Conservation (phyloP, 306 rosid species). For the Lathyrus tuberosus region DNA sequence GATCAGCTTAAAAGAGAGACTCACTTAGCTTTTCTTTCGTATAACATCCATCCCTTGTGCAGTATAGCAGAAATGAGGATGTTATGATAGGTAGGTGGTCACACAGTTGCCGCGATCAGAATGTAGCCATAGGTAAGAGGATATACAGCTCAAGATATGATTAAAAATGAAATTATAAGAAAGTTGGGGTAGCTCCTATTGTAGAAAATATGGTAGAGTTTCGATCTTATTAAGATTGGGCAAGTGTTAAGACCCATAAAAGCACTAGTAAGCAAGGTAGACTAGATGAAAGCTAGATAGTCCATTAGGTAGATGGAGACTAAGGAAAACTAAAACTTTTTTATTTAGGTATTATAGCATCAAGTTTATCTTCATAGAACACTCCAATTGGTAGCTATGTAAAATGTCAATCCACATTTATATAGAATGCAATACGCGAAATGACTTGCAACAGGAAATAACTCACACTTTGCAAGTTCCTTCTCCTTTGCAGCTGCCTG, state of each 20-base stretch:
- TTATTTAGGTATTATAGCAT: neutral
- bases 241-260: neutral
- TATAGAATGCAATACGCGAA: constrained; percentile 31
- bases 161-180: neutral
- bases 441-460: constrained; percentile 35
- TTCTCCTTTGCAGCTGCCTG: constrained; percentile 80
- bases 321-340: neutral
- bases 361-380: constrained; percentile 25
- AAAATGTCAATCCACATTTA: constrained; percentile 24
- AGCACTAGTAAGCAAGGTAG: neutral
- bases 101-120: neutral
- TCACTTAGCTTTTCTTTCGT: neutral
- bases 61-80: neutral
- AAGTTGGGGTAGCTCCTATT: neutral
- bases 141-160: neutral
- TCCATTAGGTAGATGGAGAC: neutral
- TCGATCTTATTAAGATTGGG: neutral
- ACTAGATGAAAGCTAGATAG: constrained; percentile 1
- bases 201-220: neutral
- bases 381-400: constrained; percentile 17
- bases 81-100: neutral
- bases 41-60: neutral
- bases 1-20: neutral
- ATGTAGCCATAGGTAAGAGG: neutral
- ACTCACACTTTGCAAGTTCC: constrained; percentile 80